Percentiles rank a stretch among this genome's conserved stretches.
phyloP scores from a whole-genome alignment of 805 yeast genomes.

The Peterozyma xylosa region DNA sequence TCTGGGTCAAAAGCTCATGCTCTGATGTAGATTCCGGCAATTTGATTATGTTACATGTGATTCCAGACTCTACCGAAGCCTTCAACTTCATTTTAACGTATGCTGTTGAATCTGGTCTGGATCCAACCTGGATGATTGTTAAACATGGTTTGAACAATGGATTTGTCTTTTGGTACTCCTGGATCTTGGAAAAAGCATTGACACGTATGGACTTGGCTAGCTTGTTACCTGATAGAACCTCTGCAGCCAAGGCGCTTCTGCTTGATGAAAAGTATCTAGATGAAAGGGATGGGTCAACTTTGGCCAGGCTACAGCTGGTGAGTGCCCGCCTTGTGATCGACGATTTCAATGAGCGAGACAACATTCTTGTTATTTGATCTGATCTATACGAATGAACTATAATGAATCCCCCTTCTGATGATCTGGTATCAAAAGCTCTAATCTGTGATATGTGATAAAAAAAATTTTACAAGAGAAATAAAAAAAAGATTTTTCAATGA shows the following conservation, averaged over 20 bases:
- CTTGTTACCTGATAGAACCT: constrained; percentile 37
- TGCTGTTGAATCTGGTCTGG: constrained; percentile 82
- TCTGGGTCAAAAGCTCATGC: constrained; percentile 47
- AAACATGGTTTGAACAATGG: constrained; percentile 65
- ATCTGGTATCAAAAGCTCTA: no score
- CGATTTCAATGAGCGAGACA: no score
- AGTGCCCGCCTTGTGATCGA: no score
- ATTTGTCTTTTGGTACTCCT: constrained; percentile 28
- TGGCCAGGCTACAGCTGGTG: no score
- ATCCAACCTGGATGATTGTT: constrained; percentile 85
- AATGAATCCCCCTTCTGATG: no score
- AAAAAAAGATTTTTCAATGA: no score
- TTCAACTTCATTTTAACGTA: constrained; percentile 88
- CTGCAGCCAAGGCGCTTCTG: constrained; percentile 15
- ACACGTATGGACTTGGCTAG: constrained; percentile 36
- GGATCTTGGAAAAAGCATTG: constrained; percentile 35
- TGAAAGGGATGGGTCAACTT: not conserved
- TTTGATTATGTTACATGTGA: constrained; percentile 57
- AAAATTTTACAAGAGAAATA: no score
- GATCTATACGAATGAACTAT: no score
- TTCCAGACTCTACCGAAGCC: constrained; percentile 81
- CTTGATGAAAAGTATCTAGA: constrained; percentile 12
- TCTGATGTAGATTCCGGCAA: constrained; percentile 59
- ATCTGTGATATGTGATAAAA: no score
- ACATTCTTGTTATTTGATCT: no score